phyloP scores from a whole-genome alignment of 2,329 filamentous ascomycete genomes.

The Ophiostoma sp. region DNA sequence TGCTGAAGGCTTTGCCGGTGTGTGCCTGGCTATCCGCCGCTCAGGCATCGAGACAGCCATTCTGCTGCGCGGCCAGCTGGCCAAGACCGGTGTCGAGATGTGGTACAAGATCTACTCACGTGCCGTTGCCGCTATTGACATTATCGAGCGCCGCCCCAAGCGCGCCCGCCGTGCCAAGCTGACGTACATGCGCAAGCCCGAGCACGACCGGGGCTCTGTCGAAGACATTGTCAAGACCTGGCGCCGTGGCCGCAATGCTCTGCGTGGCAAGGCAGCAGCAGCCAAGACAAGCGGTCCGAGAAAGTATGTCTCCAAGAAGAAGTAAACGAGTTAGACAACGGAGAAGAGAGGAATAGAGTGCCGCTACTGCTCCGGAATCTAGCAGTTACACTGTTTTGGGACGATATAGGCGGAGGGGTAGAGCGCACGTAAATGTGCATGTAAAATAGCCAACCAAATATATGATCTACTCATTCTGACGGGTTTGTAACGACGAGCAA shows the following conservation, averaged over 20 bases:
- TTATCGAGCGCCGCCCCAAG: conserved; percentile 81
- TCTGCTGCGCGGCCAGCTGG: conserved; percentile 78
- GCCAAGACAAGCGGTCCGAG: conserved; percentile 21
- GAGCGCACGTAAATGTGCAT: background rate
- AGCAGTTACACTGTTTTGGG: background rate
- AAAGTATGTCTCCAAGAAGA: conserved; percentile 19
- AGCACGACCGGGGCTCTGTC: conserved; percentile 82
- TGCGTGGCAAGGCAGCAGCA: conserved; percentile 30
- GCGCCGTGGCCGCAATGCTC: conserved; percentile 39
- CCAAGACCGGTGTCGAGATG: conserved; percentile 88
- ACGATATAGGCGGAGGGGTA: background rate
- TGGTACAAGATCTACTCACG: conserved; percentile 95
- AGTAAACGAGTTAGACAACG: conserved; percentile 10
- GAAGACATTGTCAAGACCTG: conserved; percentile 69
- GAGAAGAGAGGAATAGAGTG: background rate
- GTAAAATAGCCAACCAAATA: conserved; percentile 5
- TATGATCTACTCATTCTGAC: background rate
- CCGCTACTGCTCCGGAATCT: background rate
- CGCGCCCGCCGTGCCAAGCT: conserved; percentile 79
- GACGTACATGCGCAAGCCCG: conserved; percentile 84
- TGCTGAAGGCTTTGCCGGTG: conserved; percentile 84
- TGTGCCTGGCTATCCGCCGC: conserved; percentile 79
- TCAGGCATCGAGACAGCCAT: conserved; percentile 87
- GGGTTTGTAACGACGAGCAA: background rate
- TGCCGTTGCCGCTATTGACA: conserved; percentile 82